Evolutionary conservation across 2,329 filamentous ascomycete species (phyloP).

Genomic region (Botrytis squamosa): DNA sequence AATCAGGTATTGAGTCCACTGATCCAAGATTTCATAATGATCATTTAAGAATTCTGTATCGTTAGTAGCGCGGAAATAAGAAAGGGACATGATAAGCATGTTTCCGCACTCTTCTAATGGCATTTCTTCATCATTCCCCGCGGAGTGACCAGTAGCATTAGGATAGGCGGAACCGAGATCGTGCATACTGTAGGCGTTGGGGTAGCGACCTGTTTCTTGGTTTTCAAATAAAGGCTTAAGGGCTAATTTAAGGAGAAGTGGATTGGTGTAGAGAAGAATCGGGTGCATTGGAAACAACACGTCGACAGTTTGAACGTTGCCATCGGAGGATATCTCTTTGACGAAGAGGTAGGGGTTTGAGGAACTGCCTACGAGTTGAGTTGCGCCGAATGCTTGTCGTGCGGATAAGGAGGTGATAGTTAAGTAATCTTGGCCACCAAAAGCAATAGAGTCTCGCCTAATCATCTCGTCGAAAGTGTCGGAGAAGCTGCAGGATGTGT

Average conservation of each 20-base stretch:
- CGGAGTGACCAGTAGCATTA: constrained; percentile 67
- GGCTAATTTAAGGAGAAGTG: constrained; percentile 55
- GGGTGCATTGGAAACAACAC: constrained; percentile 85
- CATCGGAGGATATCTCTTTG: constrained; percentile 85
- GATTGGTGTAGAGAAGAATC: constrained; percentile 79
- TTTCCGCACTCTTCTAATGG: constrained; percentile 77
- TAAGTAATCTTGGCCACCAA: constrained; percentile 57
- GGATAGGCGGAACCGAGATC: constrained; percentile 71
- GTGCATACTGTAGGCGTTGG: constrained; percentile 70
- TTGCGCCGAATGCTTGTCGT: constrained; percentile 46
- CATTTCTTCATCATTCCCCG: constrained; percentile 71
- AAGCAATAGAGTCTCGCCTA: constrained; percentile 62
- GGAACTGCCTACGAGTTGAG: constrained; percentile 48
- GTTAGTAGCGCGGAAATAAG: constrained; percentile 57
- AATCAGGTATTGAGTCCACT: constrained; percentile 77
- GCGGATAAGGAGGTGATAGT: constrained; percentile 49
- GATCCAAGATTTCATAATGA: constrained; percentile 70
- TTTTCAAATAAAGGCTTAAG: constrained; percentile 66
- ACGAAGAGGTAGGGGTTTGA: constrained; percentile 51
- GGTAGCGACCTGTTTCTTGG: constrained; percentile 65
- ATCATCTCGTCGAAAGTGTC: constrained; percentile 68
- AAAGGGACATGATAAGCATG: constrained; percentile 79
- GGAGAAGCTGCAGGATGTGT: constrained; percentile 56
- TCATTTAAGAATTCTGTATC: constrained; percentile 57
- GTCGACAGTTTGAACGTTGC: constrained; percentile 84